Conservation (phyloP, 805 yeast genomes). For the Candida corydali region DNA sequence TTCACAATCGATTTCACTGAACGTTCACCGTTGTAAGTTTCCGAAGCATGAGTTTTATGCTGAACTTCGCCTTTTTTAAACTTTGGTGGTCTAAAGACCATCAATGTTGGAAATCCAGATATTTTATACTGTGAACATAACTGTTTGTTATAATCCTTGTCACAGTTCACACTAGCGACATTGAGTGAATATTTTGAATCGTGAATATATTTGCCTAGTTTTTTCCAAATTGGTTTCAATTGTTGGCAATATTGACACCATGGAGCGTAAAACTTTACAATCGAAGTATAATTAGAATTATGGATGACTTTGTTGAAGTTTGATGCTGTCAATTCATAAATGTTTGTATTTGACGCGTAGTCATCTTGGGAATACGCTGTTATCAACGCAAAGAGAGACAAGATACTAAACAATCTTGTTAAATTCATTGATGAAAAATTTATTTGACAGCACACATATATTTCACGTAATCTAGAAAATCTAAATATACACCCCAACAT, state of each 20-base stretch:
- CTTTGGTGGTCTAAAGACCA: slow-evolving; percentile 82
- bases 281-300: slow-evolving; percentile 68
- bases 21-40: slow-evolving; percentile 60
- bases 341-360: slow-evolving; percentile 39
- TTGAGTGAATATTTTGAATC: slow-evolving; percentile 45
- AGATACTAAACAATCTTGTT: too few relatives aligned
- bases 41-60: slow-evolving; percentile 44
- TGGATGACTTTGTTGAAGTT: slow-evolving; percentile 66
- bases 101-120: slow-evolving; percentile 79
- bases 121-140: slow-evolving; percentile 65
- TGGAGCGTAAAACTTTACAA: slow-evolving; percentile 91
- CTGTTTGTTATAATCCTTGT: slow-evolving; percentile 57
- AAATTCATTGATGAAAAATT: too few relatives aligned
- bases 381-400: too few relatives aligned
- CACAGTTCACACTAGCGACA: slow-evolving; percentile 87
- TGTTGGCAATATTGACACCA: slow-evolving; percentile 96
- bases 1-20: slow-evolving; percentile 50
- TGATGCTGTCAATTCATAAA: slow-evolving; percentile 52
- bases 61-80: slow-evolving; percentile 17
- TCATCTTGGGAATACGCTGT: slow-evolving; percentile 27
- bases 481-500: slow-evolving; percentile 40
- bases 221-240: slow-evolving; percentile 58
- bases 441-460: background rate
- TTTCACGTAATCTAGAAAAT: background rate
- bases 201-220: slow-evolving; percentile 57